These are phyloP conservation scores for Colletotrichum sp. DNA, from an alignment of 2,329 filamentous ascomycete species.

Conservation along the genomic window DNA sequence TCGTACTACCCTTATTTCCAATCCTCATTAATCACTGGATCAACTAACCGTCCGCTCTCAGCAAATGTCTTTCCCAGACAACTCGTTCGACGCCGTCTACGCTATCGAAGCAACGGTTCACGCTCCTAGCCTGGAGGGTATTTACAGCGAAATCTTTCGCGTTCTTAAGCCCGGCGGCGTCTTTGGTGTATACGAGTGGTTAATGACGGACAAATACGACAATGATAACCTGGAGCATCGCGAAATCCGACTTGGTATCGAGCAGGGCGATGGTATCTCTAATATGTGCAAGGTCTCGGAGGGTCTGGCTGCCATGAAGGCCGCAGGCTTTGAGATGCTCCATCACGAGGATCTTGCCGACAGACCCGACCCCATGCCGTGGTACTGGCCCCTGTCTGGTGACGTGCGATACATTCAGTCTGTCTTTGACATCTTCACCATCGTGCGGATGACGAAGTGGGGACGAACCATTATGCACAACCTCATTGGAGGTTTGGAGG, in stretches of 20 bases:
- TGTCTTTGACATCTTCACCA: slow-evolving; percentile 80
- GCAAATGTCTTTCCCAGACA: slow-evolving; percentile 91
- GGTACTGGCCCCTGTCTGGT: slow-evolving; percentile 93
- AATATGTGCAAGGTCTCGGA: slow-evolving; percentile 91
- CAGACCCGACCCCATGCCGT: slow-evolving; percentile 76
- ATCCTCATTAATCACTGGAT: too few species aligned
- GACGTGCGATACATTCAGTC: slow-evolving; percentile 83
- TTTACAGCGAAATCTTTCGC: slow-evolving; percentile 89
- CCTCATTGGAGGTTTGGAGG: slow-evolving; percentile 79
- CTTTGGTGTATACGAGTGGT: slow-evolving; percentile 96
- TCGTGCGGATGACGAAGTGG: slow-evolving; percentile 87
- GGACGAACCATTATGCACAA: slow-evolving; percentile 78
- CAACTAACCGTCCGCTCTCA: slow-evolving; percentile 29
- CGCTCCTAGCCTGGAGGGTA: slow-evolving; percentile 82
- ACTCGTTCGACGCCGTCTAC: slow-evolving; percentile 90
- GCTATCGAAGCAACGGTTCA: slow-evolving; percentile 95
- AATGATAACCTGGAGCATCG: slow-evolving; percentile 83
- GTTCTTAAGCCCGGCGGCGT: slow-evolving; percentile 93
- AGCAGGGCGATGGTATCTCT: slow-evolving; percentile 90
- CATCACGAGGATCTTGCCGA: slow-evolving; percentile 63
- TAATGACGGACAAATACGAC: slow-evolving; percentile 95
- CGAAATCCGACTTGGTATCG: slow-evolving; percentile 86
- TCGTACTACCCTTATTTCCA: background rate
- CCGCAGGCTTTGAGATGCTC: slow-evolving; percentile 73
- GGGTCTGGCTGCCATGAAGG: slow-evolving; percentile 78